phyloP scores from a whole-genome alignment of 192 early-diverging fungal species.

The Backusella westeae region DNA sequence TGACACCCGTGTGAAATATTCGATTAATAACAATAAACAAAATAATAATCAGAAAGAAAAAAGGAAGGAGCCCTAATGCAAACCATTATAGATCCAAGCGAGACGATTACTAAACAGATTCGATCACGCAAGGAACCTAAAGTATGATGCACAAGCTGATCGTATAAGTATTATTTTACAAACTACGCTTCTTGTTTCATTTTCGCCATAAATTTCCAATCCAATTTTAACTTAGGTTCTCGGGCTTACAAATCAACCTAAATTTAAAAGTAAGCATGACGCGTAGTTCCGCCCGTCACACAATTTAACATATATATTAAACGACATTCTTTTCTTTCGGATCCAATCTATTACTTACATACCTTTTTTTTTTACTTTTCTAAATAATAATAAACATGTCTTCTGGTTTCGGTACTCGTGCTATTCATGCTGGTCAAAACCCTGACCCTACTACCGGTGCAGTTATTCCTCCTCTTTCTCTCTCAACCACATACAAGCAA shows the following conservation, averaged over 20 bases:
- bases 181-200: conserved; percentile 2
- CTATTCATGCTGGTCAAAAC: conserved; percentile 90
- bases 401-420: conserved; percentile 84
- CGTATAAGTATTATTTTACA: neutral
- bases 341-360: conserved; percentile 2
- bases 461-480: conserved; percentile 93
- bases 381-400: conserved; percentile 3
- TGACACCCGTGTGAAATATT: neutral
- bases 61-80: neutral
- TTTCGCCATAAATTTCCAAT: conserved; percentile 16
- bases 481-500: conserved; percentile 98
- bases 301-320: conserved; percentile 1
- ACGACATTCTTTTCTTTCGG: neutral
- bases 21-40: neutral
- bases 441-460: conserved; percentile 92
- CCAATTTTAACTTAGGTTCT: neutral
- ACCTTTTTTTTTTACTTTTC: neutral
- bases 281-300: conserved; percentile 13
- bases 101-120: neutral
- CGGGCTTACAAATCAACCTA: conserved; percentile 12
- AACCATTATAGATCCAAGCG: neutral
- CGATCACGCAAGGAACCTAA: neutral
- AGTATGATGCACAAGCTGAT: neutral
- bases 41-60: neutral
- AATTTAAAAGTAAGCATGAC: conserved; percentile 10